A percentile compares a stretch with the other conserved stretches of the same genome.
phyloP scores from a whole-genome alignment of 1,284 basidiomycete species.

The Lignosus rhinocerotis region DNA sequence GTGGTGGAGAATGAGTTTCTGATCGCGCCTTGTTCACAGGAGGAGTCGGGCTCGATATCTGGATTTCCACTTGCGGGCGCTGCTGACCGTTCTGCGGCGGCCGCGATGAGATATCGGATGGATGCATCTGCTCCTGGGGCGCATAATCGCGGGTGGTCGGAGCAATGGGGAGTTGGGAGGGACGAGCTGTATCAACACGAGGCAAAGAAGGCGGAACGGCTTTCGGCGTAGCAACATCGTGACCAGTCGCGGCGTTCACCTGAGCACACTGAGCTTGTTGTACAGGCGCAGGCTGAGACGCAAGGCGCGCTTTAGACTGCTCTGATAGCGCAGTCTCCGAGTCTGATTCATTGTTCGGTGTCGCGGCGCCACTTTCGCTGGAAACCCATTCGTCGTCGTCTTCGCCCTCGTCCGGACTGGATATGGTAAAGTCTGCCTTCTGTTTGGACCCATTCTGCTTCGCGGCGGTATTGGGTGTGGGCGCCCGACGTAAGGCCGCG shows the following conservation, averaged over 20 bases:
- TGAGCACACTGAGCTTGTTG: slow-evolving; percentile 11
- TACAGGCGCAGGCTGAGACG: slow-evolving; percentile 16
- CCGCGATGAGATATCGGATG: slow-evolving; percentile 5
- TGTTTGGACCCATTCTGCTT: slow-evolving; percentile 37
- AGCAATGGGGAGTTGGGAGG: slow-evolving; percentile 27
- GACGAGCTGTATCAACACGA: slow-evolving; percentile 33
- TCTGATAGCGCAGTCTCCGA: slow-evolving; percentile 37
- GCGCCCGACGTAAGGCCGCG: slow-evolving; percentile 31
- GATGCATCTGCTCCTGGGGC: slow-evolving; percentile 13
- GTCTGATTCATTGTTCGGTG: slow-evolving; percentile 55
- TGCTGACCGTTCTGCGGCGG: slow-evolving; percentile 23
- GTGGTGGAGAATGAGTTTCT: slow-evolving; percentile 44
- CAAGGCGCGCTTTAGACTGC: slow-evolving; percentile 17
- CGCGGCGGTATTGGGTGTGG: slow-evolving; percentile 37
- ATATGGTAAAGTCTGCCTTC: slow-evolving; percentile 60
- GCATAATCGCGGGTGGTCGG: slow-evolving; percentile 23
- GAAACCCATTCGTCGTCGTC: slow-evolving; percentile 76
- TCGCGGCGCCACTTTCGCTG: slow-evolving; percentile 71
- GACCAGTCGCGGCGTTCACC: slow-evolving; percentile 23
- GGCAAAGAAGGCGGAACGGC: slow-evolving; percentile 35
- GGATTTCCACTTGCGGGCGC: slow-evolving; percentile 21
- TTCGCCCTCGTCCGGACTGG: slow-evolving; percentile 49
- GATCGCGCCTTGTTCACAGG: slow-evolving; percentile 37
- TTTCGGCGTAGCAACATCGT: slow-evolving; percentile 36
- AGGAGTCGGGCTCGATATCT: slow-evolving; percentile 30